phyloP scores from a whole-genome alignment of 2,329 filamentous ascomycete genomes.

The Apiospora marii region DNA sequence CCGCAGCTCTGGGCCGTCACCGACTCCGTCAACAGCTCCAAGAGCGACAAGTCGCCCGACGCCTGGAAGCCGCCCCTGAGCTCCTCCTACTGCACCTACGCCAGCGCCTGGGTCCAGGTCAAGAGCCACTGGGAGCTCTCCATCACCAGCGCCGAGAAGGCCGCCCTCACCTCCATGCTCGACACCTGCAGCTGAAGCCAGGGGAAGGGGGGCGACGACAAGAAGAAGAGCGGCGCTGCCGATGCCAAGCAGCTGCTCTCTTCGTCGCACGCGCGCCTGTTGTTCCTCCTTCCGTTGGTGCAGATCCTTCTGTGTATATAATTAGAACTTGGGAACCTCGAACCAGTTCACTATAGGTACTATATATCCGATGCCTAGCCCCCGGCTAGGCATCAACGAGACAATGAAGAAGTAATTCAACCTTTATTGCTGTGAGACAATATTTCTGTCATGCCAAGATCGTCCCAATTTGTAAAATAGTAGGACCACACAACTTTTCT shows the following conservation, averaged over 20 bases:
- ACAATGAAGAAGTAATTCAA: neutral
- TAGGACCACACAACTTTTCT: no score
- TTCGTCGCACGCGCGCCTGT: neutral
- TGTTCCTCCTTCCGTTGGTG: slow-evolving; percentile 7
- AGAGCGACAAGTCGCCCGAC: slow-evolving; percentile 78
- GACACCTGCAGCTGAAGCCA: slow-evolving; percentile 60
- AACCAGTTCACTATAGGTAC: neutral
- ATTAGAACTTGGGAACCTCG: neutral
- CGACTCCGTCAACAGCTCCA: slow-evolving; percentile 75
- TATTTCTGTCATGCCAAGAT: no score
- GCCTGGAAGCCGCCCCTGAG: slow-evolving; percentile 76
- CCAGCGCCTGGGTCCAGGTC: slow-evolving; percentile 78
- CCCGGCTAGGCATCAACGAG: neutral
- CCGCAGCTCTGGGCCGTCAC: slow-evolving; percentile 85
- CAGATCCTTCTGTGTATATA: slow-evolving; percentile 15
- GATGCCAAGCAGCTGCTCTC: neutral
- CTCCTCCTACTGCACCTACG: slow-evolving; percentile 81
- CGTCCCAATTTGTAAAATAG: no score
- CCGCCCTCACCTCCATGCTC: slow-evolving; percentile 70
- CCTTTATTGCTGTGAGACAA: neutral
- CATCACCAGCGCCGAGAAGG: slow-evolving; percentile 76
- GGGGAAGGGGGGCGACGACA: neutral
- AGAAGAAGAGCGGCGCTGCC: slow-evolving; percentile 19
- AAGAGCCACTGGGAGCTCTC: slow-evolving; percentile 76
- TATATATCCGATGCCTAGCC: neutral